A percentile compares a stretch with the other conserved stretches of the same genome.
Evolutionary conservation across 495 filamentous ascomycete genomes (phyloP).

Genomic region (Poronia punctata): DNA sequence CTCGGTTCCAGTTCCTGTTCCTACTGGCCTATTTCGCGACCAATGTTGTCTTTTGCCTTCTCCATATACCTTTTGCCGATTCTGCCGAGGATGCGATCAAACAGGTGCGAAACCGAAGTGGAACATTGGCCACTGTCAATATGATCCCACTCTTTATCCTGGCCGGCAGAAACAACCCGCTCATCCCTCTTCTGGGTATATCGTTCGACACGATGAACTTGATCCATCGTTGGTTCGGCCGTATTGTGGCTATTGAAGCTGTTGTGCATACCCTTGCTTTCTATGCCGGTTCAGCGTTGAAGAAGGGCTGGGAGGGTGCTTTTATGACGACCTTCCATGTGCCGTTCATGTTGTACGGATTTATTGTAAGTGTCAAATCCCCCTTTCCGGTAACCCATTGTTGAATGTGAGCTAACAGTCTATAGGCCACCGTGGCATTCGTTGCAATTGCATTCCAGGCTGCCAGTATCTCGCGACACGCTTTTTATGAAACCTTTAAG

Average conservation of each 20-base stretch:
- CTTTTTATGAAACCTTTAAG: constrained; percentile 87
- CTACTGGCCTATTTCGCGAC: constrained; percentile 62
- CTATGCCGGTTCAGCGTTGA: constrained; percentile 44
- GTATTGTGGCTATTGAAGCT: constrained; percentile 72
- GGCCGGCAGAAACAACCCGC: constrained; percentile 84
- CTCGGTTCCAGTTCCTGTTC: constrained; percentile 73
- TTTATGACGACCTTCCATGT: constrained; percentile 26
- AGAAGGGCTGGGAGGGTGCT: constrained; percentile 41
- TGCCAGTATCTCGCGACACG: constrained; percentile 69
- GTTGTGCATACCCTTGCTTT: constrained; percentile 65
- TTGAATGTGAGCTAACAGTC: constrained; percentile 14
- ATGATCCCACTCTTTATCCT: constrained; percentile 88
- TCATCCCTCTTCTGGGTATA: constrained; percentile 75
- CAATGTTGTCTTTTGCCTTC: constrained; percentile 73
- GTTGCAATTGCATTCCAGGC: constrained; percentile 63
- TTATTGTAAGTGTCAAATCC: constrained; percentile 45
- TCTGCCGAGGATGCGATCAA: constrained; percentile 37
- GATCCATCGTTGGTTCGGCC: constrained; percentile 90
- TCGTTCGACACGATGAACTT: constrained; percentile 97
- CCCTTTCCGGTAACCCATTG: too few species aligned
- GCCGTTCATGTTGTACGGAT: constrained; percentile 43
- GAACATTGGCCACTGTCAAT: constrained; percentile 75
- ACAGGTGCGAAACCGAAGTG: constrained; percentile 73
- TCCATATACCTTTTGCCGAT: constrained; percentile 62
- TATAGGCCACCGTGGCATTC: constrained; percentile 52